These are phyloP conservation scores for Fusarium pseudoanthophilum DNA, from an alignment of 2,329 filamentous ascomycete species.

Conservation along the genomic window DNA sequence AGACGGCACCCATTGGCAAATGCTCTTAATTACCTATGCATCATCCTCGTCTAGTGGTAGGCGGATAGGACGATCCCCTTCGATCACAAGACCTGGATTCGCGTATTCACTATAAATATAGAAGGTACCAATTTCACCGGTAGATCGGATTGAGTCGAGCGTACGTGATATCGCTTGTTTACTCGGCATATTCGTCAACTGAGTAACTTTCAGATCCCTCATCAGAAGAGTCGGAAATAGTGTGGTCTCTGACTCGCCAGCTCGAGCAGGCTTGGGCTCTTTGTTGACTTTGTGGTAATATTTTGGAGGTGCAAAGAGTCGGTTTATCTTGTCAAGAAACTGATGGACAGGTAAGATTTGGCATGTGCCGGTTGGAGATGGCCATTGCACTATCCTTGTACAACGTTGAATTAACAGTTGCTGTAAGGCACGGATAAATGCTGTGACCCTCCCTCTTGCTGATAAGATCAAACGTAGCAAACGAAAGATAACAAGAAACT, in stretches of 20 bases:
- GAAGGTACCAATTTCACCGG: constrained; percentile 11
- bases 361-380: not conserved
- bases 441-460: not conserved
- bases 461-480: too few relatives aligned
- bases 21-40: constrained; percentile 10
- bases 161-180: not conserved
- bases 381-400: too few relatives aligned
- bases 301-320: not conserved
- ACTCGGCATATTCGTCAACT: not conserved
- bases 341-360: not conserved
- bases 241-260: not conserved
- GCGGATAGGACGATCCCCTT: not conserved
- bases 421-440: too few relatives aligned
- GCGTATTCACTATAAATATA: not conserved
- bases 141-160: constrained; percentile 10
- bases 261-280: not conserved
- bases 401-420: not conserved
- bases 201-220: not conserved
- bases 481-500: not conserved
- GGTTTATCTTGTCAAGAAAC: not conserved
- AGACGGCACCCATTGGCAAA: constrained; percentile 14
- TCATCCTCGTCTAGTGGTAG: constrained; percentile 10
- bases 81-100: constrained; percentile 19
- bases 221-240: not conserved
- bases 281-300: not conserved